Evolutionary conservation across 2,329 filamentous ascomycete genomes (phyloP).

Genomic region (Dothidotthia symphoricarpi): DNA sequence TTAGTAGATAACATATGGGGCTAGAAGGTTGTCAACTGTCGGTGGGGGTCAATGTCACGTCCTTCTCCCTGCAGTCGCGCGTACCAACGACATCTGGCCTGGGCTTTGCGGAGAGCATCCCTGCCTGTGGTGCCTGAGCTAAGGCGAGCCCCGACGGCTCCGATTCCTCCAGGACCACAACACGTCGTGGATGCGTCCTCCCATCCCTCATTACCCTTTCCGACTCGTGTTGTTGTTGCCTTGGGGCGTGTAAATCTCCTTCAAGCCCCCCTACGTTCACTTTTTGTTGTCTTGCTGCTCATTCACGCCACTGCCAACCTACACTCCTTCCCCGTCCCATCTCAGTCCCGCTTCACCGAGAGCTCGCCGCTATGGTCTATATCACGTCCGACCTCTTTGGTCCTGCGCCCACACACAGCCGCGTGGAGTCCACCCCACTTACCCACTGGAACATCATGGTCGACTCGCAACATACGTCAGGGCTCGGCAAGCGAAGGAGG

Average conservation of each 20-base stretch:
- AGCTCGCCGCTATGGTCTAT: constrained; percentile 32
- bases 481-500: constrained; percentile 35
- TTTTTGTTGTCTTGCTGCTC: neutral
- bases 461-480: constrained; percentile 16
- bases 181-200: too few species aligned
- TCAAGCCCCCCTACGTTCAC: neutral
- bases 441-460: constrained; percentile 21
- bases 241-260: too few species aligned
- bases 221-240: neutral
- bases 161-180: too few species aligned
- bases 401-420: constrained; percentile 14
- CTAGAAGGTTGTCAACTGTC: constrained; percentile 4
- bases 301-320: constrained; percentile 9
- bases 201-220: neutral
- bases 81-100: too few species aligned
- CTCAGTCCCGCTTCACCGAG: constrained; percentile 12
- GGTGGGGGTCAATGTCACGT: constrained; percentile 2
- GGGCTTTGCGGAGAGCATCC: too few species aligned
- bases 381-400: constrained; percentile 40
- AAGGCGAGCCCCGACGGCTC: too few species aligned
- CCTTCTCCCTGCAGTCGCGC: too few species aligned
- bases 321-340: constrained; percentile 10
- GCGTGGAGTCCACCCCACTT: constrained; percentile 4
- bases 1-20: too few species aligned
- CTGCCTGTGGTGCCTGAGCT: too few species aligned